Base-by-base conservation (phyloP, 139 green algal genomes). In the Monoraphidium neglectum region DNA sequence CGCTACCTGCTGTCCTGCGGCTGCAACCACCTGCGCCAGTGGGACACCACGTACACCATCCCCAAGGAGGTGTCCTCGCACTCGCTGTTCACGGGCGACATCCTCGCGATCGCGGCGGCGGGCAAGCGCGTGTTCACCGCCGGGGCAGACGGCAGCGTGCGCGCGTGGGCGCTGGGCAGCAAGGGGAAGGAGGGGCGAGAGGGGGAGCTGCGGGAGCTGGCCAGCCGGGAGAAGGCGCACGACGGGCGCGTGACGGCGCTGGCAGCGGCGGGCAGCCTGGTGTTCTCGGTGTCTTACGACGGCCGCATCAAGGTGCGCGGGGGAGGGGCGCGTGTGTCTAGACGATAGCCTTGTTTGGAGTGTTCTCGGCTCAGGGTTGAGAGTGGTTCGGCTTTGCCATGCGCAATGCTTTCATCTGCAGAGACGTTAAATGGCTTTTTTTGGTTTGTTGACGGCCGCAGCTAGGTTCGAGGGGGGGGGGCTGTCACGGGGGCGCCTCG, bases 21-120 rank as follows among this genome's bases (percentile, higher is more conserved):
- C 49, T 95, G 90, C 84, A 95, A 93, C 72, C 59, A 70, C 33
- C 71, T 95, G 62, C 77, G 77, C n/a, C 83, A 92, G 61, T 95
- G 86, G 85, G 91, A 95, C 74, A 81, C 87, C 72, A 79, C 81
- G 0, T 89, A 84, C 47, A 78, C 90, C 2, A 83, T 91, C 15
- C 91, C 91, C 59, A 88, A 90, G 59, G 76, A 88, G 63, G 65
- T 87, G n/a, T 43, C 66, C 32, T 77, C 74, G 3, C 76, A 84
- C 57, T 82, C 66, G 36, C 38, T 91, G 26, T 86, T 90, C 56
- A 90, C 77, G 24, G 91, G 91, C 3, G 91, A 95, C 83, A 95
- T 95, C 76, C 77, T 92, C 51, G 78, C 71, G 6, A 79, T 95
- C 2, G 82, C 78, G 24, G 83, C 84, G 1, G 51, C 40, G n/a